phyloP scores from a whole-genome alignment of 129 eudicot genomes.

The Erigeron canadensis region DNA sequence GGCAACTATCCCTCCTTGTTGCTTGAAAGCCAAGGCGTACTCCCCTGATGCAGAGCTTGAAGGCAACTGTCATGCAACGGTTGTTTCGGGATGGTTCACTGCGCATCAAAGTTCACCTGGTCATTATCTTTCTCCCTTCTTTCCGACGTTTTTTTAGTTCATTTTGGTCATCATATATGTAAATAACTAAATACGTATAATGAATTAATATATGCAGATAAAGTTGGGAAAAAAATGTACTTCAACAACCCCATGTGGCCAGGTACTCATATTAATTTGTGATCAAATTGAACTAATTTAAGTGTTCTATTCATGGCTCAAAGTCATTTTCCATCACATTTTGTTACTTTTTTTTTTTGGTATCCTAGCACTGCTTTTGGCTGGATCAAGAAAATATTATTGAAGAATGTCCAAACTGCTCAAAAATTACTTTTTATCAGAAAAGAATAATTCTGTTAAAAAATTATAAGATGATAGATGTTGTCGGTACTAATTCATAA shows the following conservation, averaged over 20 bases:
- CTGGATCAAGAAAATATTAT: no score
- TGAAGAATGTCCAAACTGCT: no score
- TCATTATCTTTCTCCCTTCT: slow-evolving; percentile 27
- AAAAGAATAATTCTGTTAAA: no score
- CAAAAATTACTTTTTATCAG: no score
- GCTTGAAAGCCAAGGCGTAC: slow-evolving; percentile 72
- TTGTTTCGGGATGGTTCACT: slow-evolving; percentile 97
- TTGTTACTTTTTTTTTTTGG: no score
- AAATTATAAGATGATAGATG: no score
- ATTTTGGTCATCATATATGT: not conserved
- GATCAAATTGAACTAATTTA: not conserved
- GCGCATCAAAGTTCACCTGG: slow-evolving; percentile 49
- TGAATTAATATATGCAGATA: slow-evolving; percentile 41
- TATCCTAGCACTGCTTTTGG: no score
- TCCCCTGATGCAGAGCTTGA: slow-evolving; percentile 57
- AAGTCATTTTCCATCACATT: slow-evolving; percentile 1
- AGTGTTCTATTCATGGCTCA: not conserved
- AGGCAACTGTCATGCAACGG: slow-evolving; percentile 76
- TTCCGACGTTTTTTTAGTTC: slow-evolving; percentile 3
- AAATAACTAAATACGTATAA: not conserved
- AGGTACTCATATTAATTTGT: slow-evolving; percentile 45
- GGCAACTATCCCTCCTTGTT: slow-evolving; percentile 66
- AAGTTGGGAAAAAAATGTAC: slow-evolving; percentile 50
- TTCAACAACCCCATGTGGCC: slow-evolving; percentile 99
- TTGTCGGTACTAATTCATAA: no score